phyloP scores from a whole-genome alignment of 306 rosid species.

The Hippophae tibetana region DNA sequence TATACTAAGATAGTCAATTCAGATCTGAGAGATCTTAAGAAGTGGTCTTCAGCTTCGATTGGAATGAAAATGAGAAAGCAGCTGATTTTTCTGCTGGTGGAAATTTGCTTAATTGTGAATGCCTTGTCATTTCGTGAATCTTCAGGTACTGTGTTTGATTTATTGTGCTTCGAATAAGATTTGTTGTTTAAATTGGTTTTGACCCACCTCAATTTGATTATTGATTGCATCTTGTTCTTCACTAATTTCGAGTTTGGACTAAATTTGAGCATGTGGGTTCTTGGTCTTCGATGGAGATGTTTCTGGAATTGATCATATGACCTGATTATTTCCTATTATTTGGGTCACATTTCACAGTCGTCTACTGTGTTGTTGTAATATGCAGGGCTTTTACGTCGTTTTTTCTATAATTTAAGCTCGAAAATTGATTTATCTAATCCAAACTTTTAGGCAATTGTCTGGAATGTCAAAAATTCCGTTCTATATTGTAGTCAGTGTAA shows the following conservation, averaged over 20 bases:
- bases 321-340: not conserved
- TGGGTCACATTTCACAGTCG: not conserved
- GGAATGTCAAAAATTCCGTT: not conserved
- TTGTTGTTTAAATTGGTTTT: slow-evolving; percentile 1
- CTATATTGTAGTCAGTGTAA: not conserved
- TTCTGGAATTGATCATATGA: not conserved
- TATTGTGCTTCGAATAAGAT: slow-evolving; percentile 4
- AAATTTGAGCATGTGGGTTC: slow-evolving; percentile 22
- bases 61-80: slow-evolving; percentile 39
- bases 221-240: not conserved
- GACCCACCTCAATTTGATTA: slow-evolving; percentile 10
- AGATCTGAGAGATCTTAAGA: slow-evolving; percentile 29
- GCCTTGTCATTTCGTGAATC: slow-evolving; percentile 37
- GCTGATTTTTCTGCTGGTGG: slow-evolving; percentile 35
- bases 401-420: too few species aligned
- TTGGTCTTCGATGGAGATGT: not conserved
- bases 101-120: slow-evolving; percentile 35
- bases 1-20: slow-evolving; percentile 20
- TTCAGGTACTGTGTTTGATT: slow-evolving; percentile 55
- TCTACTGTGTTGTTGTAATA: not conserved
- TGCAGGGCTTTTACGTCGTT: not conserved
- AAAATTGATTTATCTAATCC: slow-evolving; percentile 3
- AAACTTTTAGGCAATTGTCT: not conserved
- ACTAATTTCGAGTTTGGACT: slow-evolving; percentile 5
- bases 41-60: slow-evolving; percentile 24